Percentiles rank a stretch among this genome's conserved stretches.
Evolutionary conservation across 2,329 filamentous ascomycete genomes (phyloP).

Genomic region (Xylaria sp.): DNA sequence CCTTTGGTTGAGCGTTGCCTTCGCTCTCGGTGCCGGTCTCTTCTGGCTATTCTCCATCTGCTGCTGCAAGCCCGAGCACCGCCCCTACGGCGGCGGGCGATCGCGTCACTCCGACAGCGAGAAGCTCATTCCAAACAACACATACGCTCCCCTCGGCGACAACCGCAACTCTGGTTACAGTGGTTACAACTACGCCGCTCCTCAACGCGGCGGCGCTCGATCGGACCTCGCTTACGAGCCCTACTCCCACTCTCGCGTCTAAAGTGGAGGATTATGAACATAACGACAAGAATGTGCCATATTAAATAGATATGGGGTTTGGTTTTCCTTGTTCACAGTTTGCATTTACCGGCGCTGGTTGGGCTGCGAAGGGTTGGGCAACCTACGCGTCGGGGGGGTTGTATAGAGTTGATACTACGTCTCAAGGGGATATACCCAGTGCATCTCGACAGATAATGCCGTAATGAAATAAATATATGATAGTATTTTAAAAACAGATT

Average conservation of each 20-base stretch:
- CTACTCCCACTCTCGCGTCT: constrained; percentile 66
- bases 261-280: constrained; percentile 42
- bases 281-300: constrained; percentile 15
- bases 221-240: constrained; percentile 72
- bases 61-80: constrained; percentile 80
- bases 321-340: constrained; percentile 16
- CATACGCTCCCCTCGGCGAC: constrained; percentile 60
- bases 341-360: constrained; percentile 47
- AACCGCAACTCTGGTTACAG: constrained; percentile 50
- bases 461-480: constrained; percentile 30
- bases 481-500: background rate
- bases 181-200: constrained; percentile 53
- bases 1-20: constrained; percentile 83
- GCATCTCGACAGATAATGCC: constrained; percentile 35
- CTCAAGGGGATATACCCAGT: constrained; percentile 37
- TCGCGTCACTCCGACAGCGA: constrained; percentile 55
- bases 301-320: constrained; percentile 28
- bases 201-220: constrained; percentile 56
- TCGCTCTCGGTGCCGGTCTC: constrained; percentile 77
- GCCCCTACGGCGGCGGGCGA: constrained; percentile 45
- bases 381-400: constrained; percentile 29
- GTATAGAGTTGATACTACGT: constrained; percentile 26
- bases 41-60: constrained; percentile 95
- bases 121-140: constrained; percentile 60
- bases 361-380: constrained; percentile 42